Evolutionary conservation across 768 basidiomycete species (phyloP).

Genomic region (Hygrophoropsis aurantiaca): DNA sequence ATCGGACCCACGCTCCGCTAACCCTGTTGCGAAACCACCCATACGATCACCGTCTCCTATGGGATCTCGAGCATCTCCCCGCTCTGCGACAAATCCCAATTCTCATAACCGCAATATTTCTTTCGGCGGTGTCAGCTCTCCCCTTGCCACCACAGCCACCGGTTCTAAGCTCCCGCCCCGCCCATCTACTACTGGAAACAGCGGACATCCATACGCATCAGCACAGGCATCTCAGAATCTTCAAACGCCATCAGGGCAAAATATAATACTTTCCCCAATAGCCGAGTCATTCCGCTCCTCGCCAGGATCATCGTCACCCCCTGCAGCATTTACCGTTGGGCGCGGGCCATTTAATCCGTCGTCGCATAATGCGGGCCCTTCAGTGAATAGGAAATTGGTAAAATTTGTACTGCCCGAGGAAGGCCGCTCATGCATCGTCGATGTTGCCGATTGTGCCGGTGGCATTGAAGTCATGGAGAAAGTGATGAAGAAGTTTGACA

Average conservation of each 20-base stretch:
- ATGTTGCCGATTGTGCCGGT: conserved; percentile 75
- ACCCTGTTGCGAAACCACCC: conserved; percentile 39
- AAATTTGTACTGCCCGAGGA: conserved; percentile 89
- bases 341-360: conserved; percentile 57
- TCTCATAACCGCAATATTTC: conserved; percentile 58
- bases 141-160: conserved; percentile 33
- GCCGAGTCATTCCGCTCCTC: conserved; percentile 55
- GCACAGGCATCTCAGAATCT: conserved; percentile 48
- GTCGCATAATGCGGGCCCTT: conserved; percentile 43
- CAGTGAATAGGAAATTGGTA: conserved; percentile 78
- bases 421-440: conserved; percentile 72
- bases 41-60: conserved; percentile 37
- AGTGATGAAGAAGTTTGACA: conserved; percentile 88
- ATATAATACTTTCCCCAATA: conserved; percentile 66
- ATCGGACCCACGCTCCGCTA: conserved; percentile 58
- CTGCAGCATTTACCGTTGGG: conserved; percentile 51
- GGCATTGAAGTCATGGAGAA: conserved; percentile 87
- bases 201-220: conserved; percentile 60
- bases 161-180: conserved; percentile 43
- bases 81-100: conserved; percentile 42
- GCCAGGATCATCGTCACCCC: conserved; percentile 48
- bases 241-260: conserved; percentile 31
- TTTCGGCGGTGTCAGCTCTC: conserved; percentile 41
- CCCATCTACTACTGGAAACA: conserved; percentile 42
- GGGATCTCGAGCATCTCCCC: conserved; percentile 18